Conservation (phyloP, 2,329 filamentous ascomycete species). For the Diaporthe ampelina region DNA sequence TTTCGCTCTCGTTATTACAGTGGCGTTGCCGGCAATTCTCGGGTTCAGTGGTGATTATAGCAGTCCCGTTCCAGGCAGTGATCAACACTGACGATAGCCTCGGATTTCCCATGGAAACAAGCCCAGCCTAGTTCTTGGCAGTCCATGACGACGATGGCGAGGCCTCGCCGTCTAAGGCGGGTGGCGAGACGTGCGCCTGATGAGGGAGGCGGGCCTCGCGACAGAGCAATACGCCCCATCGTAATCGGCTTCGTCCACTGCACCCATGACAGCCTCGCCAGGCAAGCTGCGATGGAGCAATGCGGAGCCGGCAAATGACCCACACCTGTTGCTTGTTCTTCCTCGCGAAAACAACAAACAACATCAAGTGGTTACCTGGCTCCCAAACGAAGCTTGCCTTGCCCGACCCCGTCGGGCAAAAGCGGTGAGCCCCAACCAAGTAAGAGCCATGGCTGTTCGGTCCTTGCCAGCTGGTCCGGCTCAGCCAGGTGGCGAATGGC, state of each 20-base stretch:
- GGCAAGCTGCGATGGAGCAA: constrained; percentile 8
- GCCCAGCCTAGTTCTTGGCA: constrained; percentile 3
- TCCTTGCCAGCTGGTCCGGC: constrained; percentile 33
- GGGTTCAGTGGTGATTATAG: background rate
- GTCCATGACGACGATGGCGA: constrained; percentile 14
- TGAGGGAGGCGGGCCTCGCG: background rate
- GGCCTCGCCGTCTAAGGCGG: background rate
- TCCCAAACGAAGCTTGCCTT: background rate
- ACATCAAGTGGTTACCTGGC: constrained; percentile 3
- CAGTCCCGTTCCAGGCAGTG: background rate
- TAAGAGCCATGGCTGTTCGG: background rate
- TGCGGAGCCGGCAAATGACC: constrained; percentile 4
- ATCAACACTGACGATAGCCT: constrained; percentile 16
- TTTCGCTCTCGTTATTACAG: constrained; percentile 18
- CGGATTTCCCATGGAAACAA: background rate
- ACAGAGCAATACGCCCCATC: background rate
- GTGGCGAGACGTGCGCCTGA: constrained; percentile 5
- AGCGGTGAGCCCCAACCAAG: constrained; percentile 18
- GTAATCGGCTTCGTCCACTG: background rate
- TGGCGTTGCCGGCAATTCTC: constrained; percentile 28
- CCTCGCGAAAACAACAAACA: constrained; percentile 3
- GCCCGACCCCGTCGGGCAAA: constrained; percentile 24
- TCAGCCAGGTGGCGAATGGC: constrained; percentile 34
- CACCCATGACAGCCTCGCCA: constrained; percentile 4
- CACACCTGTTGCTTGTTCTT: constrained; percentile 16